Percentiles rank a stretch among this genome's conserved stretches.
These are phyloP conservation scores for Cadophora sp. DNA, from an alignment of 2,329 filamentous ascomycete genomes.

Conservation along the genomic window DNA sequence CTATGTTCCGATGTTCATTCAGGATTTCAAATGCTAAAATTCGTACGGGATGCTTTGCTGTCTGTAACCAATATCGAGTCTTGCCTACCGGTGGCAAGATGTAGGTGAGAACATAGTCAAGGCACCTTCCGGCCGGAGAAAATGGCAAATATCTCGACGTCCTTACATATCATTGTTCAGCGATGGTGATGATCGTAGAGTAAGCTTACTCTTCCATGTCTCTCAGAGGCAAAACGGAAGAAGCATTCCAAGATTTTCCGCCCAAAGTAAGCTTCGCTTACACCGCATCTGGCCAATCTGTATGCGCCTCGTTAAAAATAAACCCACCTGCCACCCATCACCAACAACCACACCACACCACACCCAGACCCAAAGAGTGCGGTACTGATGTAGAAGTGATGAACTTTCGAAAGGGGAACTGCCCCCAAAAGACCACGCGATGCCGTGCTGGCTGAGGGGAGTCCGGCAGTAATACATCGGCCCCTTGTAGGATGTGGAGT, in stretches of 20 bases:
- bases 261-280: neutral
- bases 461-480: neutral
- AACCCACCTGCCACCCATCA: neutral
- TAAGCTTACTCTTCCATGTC: conserved; percentile 1
- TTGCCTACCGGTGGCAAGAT: neutral
- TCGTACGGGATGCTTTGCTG: neutral
- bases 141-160: neutral
- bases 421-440: neutral
- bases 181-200: neutral
- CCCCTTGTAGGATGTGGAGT: neutral
- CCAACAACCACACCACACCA: no score
- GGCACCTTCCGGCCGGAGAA: neutral
- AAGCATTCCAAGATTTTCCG: neutral
- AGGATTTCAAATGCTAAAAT: neutral
- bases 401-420: neutral
- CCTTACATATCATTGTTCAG: neutral
- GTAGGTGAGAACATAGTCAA: neutral
- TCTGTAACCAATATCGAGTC: neutral
- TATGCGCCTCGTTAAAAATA: conserved; percentile 11
- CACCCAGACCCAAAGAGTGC: neutral
- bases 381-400: neutral
- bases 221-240: neutral
- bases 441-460: neutral
- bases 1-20: neutral
- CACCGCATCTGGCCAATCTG: neutral